These are phyloP conservation scores for Pyropia haitanensis DNA, from an alignment of 23 red algal genomes.

Conservation along the genomic window DNA sequence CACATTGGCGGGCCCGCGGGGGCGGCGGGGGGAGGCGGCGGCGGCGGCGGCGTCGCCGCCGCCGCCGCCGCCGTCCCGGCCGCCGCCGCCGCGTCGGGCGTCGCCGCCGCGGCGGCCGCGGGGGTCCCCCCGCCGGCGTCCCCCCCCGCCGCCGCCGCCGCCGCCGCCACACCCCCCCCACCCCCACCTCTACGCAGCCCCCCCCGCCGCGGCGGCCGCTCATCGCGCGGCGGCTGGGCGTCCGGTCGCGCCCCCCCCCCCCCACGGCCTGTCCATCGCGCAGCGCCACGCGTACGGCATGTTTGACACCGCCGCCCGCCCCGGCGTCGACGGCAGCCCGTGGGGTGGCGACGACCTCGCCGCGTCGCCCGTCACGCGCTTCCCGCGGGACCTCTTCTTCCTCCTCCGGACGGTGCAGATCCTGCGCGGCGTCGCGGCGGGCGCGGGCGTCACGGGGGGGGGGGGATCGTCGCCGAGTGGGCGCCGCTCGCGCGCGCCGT, in stretches of 20 bases:
- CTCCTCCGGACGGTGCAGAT: conserved; percentile 69
- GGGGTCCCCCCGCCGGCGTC: neutral
- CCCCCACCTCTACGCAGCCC: neutral
- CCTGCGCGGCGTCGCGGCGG: conserved; percentile 33
- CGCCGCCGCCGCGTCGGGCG: too few species aligned
- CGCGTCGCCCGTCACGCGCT: conserved; percentile 21
- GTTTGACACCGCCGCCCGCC: conserved; percentile 59
- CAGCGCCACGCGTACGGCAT: conserved; percentile 64
- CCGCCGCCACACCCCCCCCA: neutral
- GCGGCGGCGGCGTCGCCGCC: neutral
- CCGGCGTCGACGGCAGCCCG: conserved; percentile 43
- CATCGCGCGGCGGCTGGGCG: neutral
- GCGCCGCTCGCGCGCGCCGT: too few species aligned
- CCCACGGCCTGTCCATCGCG: conserved; percentile 12
- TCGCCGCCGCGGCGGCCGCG: neutral
- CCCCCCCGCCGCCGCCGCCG: neutral
- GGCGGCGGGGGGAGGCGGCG: neutral
- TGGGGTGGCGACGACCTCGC: conserved; percentile 41
- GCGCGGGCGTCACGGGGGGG: too few species aligned
- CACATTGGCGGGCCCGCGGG: neutral
- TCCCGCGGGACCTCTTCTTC: conserved; percentile 69
- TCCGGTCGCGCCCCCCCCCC: neutral
- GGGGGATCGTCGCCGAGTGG: too few species aligned
- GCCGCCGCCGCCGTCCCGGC: too few species aligned
- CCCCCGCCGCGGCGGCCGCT: neutral